A percentile compares a stretch with the other conserved stretches of the same genome.
These are phyloP conservation scores for Candida gorgasii DNA, from an alignment of 805 yeast genomes.

Conservation along the genomic window DNA sequence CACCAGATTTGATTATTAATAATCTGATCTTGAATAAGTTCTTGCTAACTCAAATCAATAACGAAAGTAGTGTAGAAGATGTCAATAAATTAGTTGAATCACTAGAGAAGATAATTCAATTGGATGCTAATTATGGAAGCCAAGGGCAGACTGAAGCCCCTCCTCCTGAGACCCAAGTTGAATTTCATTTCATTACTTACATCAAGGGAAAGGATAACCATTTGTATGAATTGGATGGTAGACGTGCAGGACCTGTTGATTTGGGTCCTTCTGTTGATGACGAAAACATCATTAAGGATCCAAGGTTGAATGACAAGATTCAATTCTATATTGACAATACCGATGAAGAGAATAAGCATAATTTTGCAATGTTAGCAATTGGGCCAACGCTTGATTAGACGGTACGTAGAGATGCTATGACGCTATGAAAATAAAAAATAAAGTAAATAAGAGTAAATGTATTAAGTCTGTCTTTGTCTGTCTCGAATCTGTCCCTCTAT, in stretches of 20 bases:
- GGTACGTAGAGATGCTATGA: too few species aligned
- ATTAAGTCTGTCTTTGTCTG: too few species aligned
- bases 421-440: too few species aligned
- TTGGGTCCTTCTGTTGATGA: slow-evolving; percentile 47
- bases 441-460: too few species aligned
- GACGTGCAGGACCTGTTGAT: slow-evolving; percentile 73
- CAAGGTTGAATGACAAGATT: slow-evolving; percentile 53
- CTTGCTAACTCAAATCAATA: slow-evolving; percentile 16
- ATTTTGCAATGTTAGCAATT: slow-evolving; percentile 77
- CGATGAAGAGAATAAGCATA: slow-evolving; percentile 56
- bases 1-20: slow-evolving; percentile 44
- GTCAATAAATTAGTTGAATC: slow-evolving; percentile 46
- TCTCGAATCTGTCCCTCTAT: too few species aligned
- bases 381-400: slow-evolving; percentile 57
- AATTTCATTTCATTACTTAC: slow-evolving; percentile 78
- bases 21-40: slow-evolving; percentile 31
- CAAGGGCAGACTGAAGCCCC: slow-evolving; percentile 74
- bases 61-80: slow-evolving; percentile 26
- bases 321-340: slow-evolving; percentile 66
- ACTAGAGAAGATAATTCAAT: slow-evolving; percentile 41
- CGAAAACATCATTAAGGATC: slow-evolving; percentile 54
- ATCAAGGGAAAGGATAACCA: slow-evolving; percentile 56
- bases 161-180: slow-evolving; percentile 47
- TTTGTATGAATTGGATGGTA: slow-evolving; percentile 85
- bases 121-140: slow-evolving; percentile 46